phyloP scores from a whole-genome alignment of 2,329 filamentous ascomycete species.

The Sclerotinia borealis region DNA sequence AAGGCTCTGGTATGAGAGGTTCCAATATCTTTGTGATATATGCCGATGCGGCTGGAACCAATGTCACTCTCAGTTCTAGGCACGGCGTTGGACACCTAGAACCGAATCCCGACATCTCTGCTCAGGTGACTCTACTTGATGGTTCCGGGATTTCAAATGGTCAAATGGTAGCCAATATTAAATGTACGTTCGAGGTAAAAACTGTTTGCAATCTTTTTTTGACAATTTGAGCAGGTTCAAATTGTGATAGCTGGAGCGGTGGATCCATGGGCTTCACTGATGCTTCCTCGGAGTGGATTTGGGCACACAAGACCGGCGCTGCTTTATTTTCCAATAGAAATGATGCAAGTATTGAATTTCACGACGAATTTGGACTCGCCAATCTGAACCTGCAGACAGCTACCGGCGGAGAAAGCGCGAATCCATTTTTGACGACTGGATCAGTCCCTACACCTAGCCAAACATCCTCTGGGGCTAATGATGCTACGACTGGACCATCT shows the following conservation, averaged over 20 bases:
- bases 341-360: slow-evolving; percentile 39
- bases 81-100: slow-evolving; percentile 38
- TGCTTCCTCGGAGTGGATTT: slow-evolving; percentile 44
- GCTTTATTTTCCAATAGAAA: slow-evolving; percentile 42
- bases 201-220: slow-evolving; percentile 6
- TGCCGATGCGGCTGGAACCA: slow-evolving; percentile 43
- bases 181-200: slow-evolving; percentile 35
- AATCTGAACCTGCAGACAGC: slow-evolving; percentile 43
- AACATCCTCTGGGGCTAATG: background rate
- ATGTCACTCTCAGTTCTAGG: slow-evolving; percentile 52
- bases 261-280: slow-evolving; percentile 45
- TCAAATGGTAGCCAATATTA: slow-evolving; percentile 50
- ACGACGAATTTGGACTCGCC: slow-evolving; percentile 39
- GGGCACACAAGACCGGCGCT: slow-evolving; percentile 40
- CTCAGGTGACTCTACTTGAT: slow-evolving; percentile 43
- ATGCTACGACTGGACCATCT: background rate
- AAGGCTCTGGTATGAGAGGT: slow-evolving; percentile 47
- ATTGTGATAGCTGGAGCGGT: slow-evolving; percentile 46
- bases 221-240: slow-evolving; percentile 36
- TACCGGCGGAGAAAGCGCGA: slow-evolving; percentile 39
- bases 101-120: slow-evolving; percentile 38
- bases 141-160: slow-evolving; percentile 47
- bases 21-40: slow-evolving; percentile 56
- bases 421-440: slow-evolving; percentile 22
- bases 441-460: background rate